Evolutionary conservation across 2,329 filamentous ascomycete species (phyloP), one percentile per base, ranked within the genome.

Genomic region (Neopestalotiopsis sp.): DNA sequence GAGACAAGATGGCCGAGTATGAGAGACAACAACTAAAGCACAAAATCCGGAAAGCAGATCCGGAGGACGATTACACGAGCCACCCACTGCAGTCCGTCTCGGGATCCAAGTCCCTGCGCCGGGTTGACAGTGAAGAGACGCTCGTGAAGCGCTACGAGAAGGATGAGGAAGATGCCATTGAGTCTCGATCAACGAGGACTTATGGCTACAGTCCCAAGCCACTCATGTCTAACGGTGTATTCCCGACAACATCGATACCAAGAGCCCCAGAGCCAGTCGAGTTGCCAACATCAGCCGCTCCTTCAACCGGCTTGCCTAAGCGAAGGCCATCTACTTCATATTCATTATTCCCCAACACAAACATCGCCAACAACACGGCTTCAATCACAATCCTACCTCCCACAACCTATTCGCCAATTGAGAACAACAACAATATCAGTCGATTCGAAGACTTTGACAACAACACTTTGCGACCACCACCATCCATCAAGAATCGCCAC

Each of bases 401-500:
- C 12, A 85, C 84, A 2, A 83, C 85, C 3, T 87, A 88, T 73
- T 79, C 78, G 12, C 75, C 76, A 4, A 72, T 72, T 52, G 40
- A 71, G 67, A 73, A 61, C 69, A 69, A 61, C 69, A 69, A 60
- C 71, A 52, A 73, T 58, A 67, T 17, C 52, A 38, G n/a, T 66
- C 66, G 66, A 49, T 69, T 68, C 14, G 68, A 71, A n/a, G 72
- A 71, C 49, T 67, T 70, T 13, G 57, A 59, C 57, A 69, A 73
- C 58, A 76, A 78, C 60, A 73, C 72, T 14, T 77, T 83, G 45
- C 80, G 79, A 69, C 86, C 84, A 3, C 86, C 85, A 2, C 82
- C 83, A 4, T 80, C 78, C 1, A 79, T 86, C 57, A 83, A 83
- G 68, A 78, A 78, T 14, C 81, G 84, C n/a, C 87, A 87, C 74